Evolutionary conservation across 1,139 yeast species (phyloP).

Genomic region (Suhomyces choctaworum): DNA sequence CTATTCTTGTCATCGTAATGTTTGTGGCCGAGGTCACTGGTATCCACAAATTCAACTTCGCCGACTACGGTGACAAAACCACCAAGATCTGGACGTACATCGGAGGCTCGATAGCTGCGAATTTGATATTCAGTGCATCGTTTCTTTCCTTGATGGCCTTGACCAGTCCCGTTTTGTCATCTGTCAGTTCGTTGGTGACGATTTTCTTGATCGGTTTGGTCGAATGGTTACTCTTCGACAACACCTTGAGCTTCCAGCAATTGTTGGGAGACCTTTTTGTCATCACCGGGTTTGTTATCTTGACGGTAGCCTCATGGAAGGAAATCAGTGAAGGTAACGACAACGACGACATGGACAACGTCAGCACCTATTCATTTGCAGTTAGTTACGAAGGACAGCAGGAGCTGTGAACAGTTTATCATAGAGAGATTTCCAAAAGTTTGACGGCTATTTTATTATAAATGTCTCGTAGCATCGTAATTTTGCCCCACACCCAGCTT

Average conservation of each 20-base stretch:
- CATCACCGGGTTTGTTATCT: constrained; percentile 64
- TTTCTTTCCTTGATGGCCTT: constrained; percentile 79
- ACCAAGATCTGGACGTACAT: constrained; percentile 46
- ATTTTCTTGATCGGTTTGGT: constrained; percentile 78
- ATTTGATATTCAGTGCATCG: constrained; percentile 68
- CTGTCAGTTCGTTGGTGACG: constrained; percentile 78
- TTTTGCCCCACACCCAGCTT: no score
- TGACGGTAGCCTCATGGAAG: constrained; percentile 73
- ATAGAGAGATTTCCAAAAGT: no score
- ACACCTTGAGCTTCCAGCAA: constrained; percentile 49
- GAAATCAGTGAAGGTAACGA: constrained; percentile 71
- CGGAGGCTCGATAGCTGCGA: constrained; percentile 55
- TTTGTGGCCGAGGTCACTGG: constrained; percentile 54
- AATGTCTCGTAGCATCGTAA: no score
- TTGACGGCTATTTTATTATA: no score
- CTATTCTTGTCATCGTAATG: constrained; percentile 52
- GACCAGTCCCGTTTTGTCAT: constrained; percentile 82
- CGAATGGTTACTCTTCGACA: constrained; percentile 73
- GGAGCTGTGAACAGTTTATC: no score
- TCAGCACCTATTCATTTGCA: constrained; percentile 48
- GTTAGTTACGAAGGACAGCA: constrained; percentile 27
- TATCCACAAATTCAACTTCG: constrained; percentile 59
- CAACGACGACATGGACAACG: constrained; percentile 51
- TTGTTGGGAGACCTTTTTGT: constrained; percentile 58
- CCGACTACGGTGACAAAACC: constrained; percentile 44